Conservation (phyloP, 371 early-diverging fungal species). For the Coemansia sp. region DNA sequence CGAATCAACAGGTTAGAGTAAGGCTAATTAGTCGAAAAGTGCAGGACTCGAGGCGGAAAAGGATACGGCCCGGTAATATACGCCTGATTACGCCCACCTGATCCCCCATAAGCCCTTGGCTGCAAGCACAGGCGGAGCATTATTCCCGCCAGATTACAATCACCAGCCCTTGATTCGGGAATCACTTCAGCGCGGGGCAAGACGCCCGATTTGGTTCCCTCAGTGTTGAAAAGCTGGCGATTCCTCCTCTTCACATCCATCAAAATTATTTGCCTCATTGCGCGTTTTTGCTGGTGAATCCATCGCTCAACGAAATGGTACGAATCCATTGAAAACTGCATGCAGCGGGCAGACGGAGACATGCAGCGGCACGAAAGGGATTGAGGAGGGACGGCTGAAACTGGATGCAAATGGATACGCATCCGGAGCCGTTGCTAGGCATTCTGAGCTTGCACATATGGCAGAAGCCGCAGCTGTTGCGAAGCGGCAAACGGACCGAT, state of each 20-base stretch:
- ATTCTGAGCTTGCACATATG: not conserved
- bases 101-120: not conserved
- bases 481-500: too few species aligned
- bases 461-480: too few species aligned
- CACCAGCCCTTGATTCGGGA: not conserved
- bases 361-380: too few species aligned
- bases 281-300: constrained; percentile 9
- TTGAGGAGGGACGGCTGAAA: too few species aligned
- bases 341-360: too few species aligned
- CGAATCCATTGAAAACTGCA: too few species aligned
- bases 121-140: too few species aligned
- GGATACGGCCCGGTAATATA: not conserved
- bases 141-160: constrained; percentile 1
- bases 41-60: too few species aligned
- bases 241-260: constrained; percentile 1
- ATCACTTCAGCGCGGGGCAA: too few species aligned
- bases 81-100: not conserved
- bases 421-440: too few species aligned
- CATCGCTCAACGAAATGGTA: constrained; percentile 10
- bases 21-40: not conserved
- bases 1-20: not conserved
- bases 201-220: too few species aligned
- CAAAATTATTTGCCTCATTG: constrained; percentile 3
- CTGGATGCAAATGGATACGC: too few species aligned
- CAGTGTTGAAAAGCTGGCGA: not conserved